A percentile compares a stretch with the other conserved stretches of the same genome.
Evolutionary conservation across 2,329 filamentous ascomycete species (phyloP).

Genomic region (Pleurostoma richardsiae): DNA sequence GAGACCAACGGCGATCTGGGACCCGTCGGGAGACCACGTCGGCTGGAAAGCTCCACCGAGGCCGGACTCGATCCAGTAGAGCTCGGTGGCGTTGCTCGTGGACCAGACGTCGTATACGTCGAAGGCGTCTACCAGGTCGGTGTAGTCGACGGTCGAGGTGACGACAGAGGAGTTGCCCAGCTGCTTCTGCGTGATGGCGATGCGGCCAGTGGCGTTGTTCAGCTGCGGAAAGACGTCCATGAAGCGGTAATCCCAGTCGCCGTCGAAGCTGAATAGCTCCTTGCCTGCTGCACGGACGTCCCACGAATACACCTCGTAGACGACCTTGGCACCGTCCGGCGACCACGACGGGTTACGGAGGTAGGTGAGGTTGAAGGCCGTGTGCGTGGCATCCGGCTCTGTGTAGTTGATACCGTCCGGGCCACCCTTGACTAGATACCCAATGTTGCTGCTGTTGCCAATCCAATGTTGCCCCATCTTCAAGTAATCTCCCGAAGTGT

Average conservation of each 20-base stretch:
- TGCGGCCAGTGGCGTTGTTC: constrained; percentile 12
- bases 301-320: constrained; percentile 19
- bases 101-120: constrained; percentile 1
- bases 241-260: constrained; percentile 34
- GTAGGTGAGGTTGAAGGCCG: constrained; percentile 4
- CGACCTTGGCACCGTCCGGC: constrained; percentile 19
- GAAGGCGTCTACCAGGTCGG: constrained; percentile 3
- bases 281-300: constrained; percentile 25
- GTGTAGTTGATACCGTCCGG: constrained; percentile 21
- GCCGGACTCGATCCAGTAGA: constrained; percentile 15
- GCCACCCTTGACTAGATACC: constrained; percentile 21
- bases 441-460: constrained; percentile 9
- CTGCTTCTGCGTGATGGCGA: constrained; percentile 32
- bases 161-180: constrained; percentile 31
- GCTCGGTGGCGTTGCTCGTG: constrained; percentile 15
- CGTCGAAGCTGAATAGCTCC: constrained; percentile 30
- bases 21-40: constrained; percentile 28
- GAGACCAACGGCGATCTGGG: constrained; percentile 30
- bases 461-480: constrained; percentile 21
- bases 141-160: constrained; percentile 20
- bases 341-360: constrained; percentile 22
- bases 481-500: constrained; percentile 18
- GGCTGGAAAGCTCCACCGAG: constrained; percentile 33
- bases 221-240: constrained; percentile 34
- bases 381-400: constrained; percentile 7